A percentile compares a stretch with the other conserved stretches of the same genome.
These are phyloP conservation scores for Colletotrichum caudatum DNA, from an alignment of 2,329 filamentous ascomycete genomes.

Conservation along the genomic window DNA sequence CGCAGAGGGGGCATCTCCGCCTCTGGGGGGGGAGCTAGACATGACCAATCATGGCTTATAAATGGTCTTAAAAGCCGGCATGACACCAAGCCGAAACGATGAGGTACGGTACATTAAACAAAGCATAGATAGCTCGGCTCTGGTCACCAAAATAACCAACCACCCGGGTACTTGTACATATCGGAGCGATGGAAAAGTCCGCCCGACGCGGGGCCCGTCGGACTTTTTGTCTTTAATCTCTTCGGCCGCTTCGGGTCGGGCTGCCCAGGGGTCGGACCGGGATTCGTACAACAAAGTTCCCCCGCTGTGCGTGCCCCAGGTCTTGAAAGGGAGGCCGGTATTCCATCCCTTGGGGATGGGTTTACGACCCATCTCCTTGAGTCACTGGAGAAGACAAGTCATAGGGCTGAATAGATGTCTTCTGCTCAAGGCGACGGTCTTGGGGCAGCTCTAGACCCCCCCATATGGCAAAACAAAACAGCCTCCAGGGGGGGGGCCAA, in stretches of 20 bases:
- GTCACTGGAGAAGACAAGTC: not conserved
- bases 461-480: not conserved
- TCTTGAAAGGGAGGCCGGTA: too few relatives aligned
- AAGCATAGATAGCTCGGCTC: not conserved
- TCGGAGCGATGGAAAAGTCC: not conserved
- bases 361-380: too few relatives aligned
- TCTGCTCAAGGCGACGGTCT: too few relatives aligned
- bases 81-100: not conserved
- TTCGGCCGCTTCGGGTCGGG: not conserved
- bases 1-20: slow-evolving; percentile 4
- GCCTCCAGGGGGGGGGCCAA: not conserved
- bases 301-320: too few relatives aligned
- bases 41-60: slow-evolving; percentile 9
- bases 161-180: not conserved
- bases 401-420: not conserved
- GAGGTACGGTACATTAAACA: not conserved
- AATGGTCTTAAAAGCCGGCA: slow-evolving; percentile 7
- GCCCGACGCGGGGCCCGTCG: not conserved
- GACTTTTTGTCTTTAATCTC: not conserved
- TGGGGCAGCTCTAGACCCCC: not conserved
- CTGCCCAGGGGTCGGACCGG: not conserved
- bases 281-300: too few relatives aligned
- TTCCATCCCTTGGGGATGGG: too few relatives aligned
- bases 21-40: too few relatives aligned
- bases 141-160: not conserved